A percentile compares a stretch with the other conserved stretches of the same genome.
phyloP scores from a whole-genome alignment of 495 filamentous ascomycete species.

The Penicillium atrosanguineum region DNA sequence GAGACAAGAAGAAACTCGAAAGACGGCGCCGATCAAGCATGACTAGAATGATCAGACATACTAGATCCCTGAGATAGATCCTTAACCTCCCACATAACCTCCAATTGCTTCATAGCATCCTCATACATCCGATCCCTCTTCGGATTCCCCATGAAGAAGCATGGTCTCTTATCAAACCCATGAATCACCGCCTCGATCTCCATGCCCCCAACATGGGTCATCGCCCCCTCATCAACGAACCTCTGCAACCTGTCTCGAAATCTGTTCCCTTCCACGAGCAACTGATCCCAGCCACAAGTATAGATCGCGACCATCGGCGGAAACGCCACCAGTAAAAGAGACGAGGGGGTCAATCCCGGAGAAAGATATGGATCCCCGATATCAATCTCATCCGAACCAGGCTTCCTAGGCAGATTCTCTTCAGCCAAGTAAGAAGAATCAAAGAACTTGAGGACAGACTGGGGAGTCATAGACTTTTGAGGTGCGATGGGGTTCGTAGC shows the following conservation, averaged over 20 bases:
- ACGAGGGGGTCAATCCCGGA: slow-evolving; percentile 13
- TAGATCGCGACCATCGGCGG: slow-evolving; percentile 20
- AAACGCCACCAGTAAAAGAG: slow-evolving; percentile 12
- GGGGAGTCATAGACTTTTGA: slow-evolving; percentile 14
- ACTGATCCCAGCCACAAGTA: slow-evolving; percentile 27
- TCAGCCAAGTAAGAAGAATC: slow-evolving; percentile 18
- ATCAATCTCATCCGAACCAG: slow-evolving; percentile 11
- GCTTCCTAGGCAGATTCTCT: slow-evolving; percentile 9
- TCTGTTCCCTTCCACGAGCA: slow-evolving; percentile 23
- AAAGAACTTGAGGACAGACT: slow-evolving; percentile 13
- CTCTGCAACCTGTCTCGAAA: slow-evolving; percentile 19
- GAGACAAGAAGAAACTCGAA: too few species aligned
- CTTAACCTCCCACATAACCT: slow-evolving; percentile 17
- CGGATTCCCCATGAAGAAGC: slow-evolving; percentile 15
- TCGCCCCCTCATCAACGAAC: slow-evolving; percentile 10
- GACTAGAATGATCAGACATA: neutral
- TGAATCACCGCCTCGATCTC: slow-evolving; percentile 21
- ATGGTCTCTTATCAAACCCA: slow-evolving; percentile 30
- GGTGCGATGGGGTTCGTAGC: slow-evolving; percentile 17
- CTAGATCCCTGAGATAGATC: neutral
- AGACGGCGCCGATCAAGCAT: neutral
- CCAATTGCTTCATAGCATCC: slow-evolving; percentile 20
- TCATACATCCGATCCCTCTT: slow-evolving; percentile 18
- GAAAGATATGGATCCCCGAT: slow-evolving; percentile 23
- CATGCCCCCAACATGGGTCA: slow-evolving; percentile 14